Base-by-base conservation (phyloP, 2,329 filamentous ascomycete genomes). In the Xylaria sp. region DNA sequence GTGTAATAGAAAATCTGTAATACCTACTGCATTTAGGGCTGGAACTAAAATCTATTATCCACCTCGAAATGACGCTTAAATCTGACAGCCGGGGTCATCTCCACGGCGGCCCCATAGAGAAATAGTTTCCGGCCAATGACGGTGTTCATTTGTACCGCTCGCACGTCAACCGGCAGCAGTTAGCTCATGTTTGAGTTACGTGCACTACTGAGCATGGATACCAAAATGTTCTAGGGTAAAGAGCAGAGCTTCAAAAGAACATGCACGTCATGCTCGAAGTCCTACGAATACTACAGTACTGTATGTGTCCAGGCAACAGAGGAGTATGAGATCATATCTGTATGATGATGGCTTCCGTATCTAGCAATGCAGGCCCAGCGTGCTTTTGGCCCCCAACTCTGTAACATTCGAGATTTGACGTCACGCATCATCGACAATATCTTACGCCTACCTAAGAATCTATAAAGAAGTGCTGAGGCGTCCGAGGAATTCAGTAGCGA, bases 81-180 rank as follows among this genome's bases (percentile, higher is more conserved):
- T 57, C 31, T 57, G n/a, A 40, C 53, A 26, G 15, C 33, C 36
- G 10, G n/a, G 23, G 33, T 26, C 33, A 20, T 26, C 53, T 40
- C 33, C 53, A 57, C 3, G 11, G 6, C 33, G 53, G 33, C 36
- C 36, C 53, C 51, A 10, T 54, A 20, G 28, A 6, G 26, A 6
- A 4, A 33, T n/a, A n/a, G 13, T 23, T 15, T 6, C n/a, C 10
- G 9, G 13, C 53, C 53, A 57, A 57, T 57, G 33, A 57, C 6
- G 10, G 40, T 26, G 20, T 26, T 3, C 15, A 40, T 23, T 40
- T 23, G 4, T 13, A 9, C 7, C n/a, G 1, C 53, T 57, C 20
- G 20, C 33, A 57, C 53, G 53, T 57, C 53, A 57, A 57, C 33
- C 33, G 53, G 20, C 53, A 57, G 53, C 31, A 57, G 53, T 5